These are phyloP conservation scores for Candida hispaniensis DNA, from an alignment of 805 yeast species.

Conservation along the genomic window DNA sequence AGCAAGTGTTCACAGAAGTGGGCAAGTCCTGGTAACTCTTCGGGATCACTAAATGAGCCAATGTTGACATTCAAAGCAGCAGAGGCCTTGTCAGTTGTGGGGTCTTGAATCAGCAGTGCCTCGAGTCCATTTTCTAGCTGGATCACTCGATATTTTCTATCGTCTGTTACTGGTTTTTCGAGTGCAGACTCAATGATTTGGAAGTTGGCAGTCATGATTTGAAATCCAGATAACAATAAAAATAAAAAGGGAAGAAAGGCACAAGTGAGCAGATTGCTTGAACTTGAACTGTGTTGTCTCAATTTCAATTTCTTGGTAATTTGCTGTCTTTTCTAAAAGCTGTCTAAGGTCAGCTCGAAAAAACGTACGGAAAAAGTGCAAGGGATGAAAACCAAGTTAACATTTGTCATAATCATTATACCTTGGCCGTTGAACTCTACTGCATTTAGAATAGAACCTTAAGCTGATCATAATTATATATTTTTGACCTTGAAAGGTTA, in stretches of 20 bases:
- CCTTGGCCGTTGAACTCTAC: no score
- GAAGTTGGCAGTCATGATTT: slow-evolving; percentile 11
- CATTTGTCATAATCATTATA: no score
- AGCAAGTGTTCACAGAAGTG: slow-evolving; percentile 82
- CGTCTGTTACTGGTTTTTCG: slow-evolving; percentile 46
- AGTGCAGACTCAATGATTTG: slow-evolving; percentile 21
- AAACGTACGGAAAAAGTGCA: no score
- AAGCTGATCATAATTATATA: no score
- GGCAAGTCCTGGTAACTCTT: slow-evolving; percentile 64
- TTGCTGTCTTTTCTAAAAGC: no score
- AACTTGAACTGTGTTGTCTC: no score
- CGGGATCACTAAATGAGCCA: slow-evolving; percentile 77
- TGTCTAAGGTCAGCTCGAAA: no score
- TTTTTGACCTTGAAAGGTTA: no score
- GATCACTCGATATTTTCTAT: slow-evolving; percentile 61
- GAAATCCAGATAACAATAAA: slow-evolving; percentile 1
- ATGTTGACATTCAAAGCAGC: slow-evolving; percentile 65
- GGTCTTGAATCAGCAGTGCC: slow-evolving; percentile 65
- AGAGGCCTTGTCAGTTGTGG: slow-evolving; percentile 50
- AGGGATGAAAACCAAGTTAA: no score
- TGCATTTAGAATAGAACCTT: no score
- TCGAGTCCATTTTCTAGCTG: slow-evolving; percentile 58
- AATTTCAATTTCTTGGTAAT: no score
- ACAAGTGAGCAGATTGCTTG: slow-evolving; percentile 3
- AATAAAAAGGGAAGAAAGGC: background rate